phyloP scores from a whole-genome alignment of 768 basidiomycete species.

The Lentinula sp. region DNA sequence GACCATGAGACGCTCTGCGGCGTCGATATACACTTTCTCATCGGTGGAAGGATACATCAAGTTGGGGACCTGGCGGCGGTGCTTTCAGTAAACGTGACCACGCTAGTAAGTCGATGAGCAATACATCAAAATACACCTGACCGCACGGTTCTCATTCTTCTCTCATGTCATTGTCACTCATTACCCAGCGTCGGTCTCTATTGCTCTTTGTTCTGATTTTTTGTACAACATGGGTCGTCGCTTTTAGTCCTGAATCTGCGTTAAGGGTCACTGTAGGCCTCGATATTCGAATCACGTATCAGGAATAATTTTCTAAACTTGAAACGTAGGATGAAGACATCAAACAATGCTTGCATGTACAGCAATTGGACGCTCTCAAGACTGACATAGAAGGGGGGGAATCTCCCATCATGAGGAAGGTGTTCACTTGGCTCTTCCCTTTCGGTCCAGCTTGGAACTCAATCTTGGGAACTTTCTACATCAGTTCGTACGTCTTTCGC shows the following conservation, averaged over 20 bases:
- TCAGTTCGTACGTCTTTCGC: conserved; percentile 75
- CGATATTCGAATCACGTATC: background rate
- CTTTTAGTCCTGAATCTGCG: background rate
- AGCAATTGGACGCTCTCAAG: conserved; percentile 52
- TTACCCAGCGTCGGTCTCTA: conserved; percentile 8
- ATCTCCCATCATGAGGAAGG: conserved; percentile 72
- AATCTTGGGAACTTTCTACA: conserved; percentile 89
- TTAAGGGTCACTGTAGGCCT: background rate
- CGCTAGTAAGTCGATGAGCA: background rate
- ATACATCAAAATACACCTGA: background rate
- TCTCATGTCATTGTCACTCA: conserved; percentile 11
- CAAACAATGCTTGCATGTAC: conserved; percentile 32
- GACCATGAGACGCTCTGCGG: conserved; percentile 65
- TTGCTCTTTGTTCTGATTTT: conserved; percentile 36
- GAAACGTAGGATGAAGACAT: conserved; percentile 33
- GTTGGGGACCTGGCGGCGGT: background rate
- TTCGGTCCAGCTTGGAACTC: conserved; percentile 91
- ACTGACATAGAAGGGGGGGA: conserved; percentile 51
- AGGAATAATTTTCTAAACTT: background rate
- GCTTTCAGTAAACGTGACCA: background rate
- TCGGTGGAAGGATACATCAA: conserved; percentile 45
- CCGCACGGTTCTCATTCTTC: conserved; percentile 20
- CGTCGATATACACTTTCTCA: conserved; percentile 47
- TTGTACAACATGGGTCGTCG: conserved; percentile 3
- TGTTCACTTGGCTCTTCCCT: conserved; percentile 80